Evolutionary conservation across 805 yeast genomes (phyloP).

Genomic region (Saturnispora bothae): DNA sequence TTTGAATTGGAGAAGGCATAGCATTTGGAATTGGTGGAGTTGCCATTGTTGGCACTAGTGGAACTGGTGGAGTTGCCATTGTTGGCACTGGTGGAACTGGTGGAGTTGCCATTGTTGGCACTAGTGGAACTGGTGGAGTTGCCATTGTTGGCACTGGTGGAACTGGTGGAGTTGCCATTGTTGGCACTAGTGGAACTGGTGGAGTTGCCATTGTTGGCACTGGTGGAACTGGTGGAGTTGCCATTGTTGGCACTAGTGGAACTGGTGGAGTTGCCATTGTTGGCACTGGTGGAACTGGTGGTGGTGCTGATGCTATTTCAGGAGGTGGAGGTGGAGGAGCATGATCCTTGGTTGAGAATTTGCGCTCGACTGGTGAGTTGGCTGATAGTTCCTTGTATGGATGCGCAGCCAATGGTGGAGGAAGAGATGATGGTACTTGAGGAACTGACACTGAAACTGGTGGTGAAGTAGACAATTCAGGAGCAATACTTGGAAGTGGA

Average conservation of each 20-base stretch:
- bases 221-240: no score
- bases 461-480: constrained; percentile 3
- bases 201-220: no score
- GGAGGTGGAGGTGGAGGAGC: constrained; percentile 16
- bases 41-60: no score
- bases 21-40: no score
- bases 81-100: neutral
- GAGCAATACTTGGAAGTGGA: constrained; percentile 1
- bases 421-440: constrained; percentile 2
- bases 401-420: neutral
- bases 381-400: neutral
- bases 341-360: constrained; percentile 8
- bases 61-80: no score
- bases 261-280: no score
- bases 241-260: neutral
- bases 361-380: neutral
- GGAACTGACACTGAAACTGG: neutral
- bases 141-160: no score
- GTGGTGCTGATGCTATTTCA: constrained; percentile 12
- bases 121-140: neutral
- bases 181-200: no score
- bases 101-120: neutral
- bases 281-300: neutral
- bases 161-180: no score
- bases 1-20: no score